These are phyloP conservation scores for Euptelea pleiosperma DNA, from an alignment of 164 flowering plant species.

Conservation along the genomic window DNA sequence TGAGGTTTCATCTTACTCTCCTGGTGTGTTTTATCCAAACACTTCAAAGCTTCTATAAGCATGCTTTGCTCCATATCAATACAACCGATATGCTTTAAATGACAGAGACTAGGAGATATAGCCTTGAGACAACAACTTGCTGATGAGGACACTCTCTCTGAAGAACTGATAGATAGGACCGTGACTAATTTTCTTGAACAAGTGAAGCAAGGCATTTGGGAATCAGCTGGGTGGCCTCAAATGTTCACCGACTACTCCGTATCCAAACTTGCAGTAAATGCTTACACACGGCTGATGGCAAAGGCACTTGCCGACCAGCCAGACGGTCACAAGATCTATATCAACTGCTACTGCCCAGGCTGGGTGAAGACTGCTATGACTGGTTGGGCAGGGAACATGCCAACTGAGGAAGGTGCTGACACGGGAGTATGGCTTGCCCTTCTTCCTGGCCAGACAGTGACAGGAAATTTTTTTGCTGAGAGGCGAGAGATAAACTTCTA, in stretches of 20 bases:
- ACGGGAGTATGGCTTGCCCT: conserved; percentile 94
- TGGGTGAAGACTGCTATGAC: conserved; percentile 98
- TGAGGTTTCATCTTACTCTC: no score
- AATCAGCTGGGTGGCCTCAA: conserved; percentile 82
- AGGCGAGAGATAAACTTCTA: conserved; percentile 78
- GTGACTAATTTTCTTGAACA: conserved; percentile 60
- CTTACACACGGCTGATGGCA: conserved; percentile 73
- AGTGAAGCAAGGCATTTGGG: conserved; percentile 74
- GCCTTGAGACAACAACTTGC: conserved; percentile 53
- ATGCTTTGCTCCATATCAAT: no score
- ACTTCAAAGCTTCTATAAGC: no score
- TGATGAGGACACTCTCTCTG: conserved; percentile 53
- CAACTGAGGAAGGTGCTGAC: conserved; percentile 83
- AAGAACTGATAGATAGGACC: conserved; percentile 66
- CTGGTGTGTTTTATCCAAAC: no score
- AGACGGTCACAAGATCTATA: conserved; percentile 60
- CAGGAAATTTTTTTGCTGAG: conserved; percentile 86
- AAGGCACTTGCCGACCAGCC: conserved; percentile 46
- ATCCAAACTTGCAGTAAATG: conserved; percentile 85
- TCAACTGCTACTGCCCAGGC: conserved; percentile 93
- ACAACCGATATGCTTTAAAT: no score
- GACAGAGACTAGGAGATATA: conserved; percentile 62
- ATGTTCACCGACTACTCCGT: conserved; percentile 78
- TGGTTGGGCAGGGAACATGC: conserved; percentile 77
- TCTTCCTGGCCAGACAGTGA: conserved; percentile 59